Evolutionary conservation across 2,329 filamentous ascomycete species (phyloP).

Genomic region (Delphinella strobiligena): DNA sequence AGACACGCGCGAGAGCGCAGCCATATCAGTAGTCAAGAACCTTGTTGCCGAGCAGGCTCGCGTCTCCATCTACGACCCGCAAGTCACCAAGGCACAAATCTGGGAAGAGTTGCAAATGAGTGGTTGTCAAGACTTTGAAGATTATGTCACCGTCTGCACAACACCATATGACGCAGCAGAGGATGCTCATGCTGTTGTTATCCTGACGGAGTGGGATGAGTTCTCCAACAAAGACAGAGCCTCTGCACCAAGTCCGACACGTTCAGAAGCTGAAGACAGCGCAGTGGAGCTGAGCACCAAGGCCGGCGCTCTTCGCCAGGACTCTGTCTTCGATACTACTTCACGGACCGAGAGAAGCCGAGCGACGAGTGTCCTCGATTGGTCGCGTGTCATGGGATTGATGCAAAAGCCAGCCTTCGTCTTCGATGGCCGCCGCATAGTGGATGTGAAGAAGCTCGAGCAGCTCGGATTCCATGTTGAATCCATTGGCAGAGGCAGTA

Average conservation of each 20-base stretch:
- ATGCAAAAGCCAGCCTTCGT: constrained; percentile 24
- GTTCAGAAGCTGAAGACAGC: constrained; percentile 5
- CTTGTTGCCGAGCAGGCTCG: constrained; percentile 52
- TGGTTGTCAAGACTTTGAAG: constrained; percentile 14
- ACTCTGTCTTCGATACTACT: not conserved
- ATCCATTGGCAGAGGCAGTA: constrained; percentile 16
- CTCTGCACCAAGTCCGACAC: constrained; percentile 4
- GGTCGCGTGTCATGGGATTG: constrained; percentile 17
- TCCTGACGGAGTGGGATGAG: constrained; percentile 24
- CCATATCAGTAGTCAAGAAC: constrained; percentile 54
- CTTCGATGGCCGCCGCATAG: constrained; percentile 26
- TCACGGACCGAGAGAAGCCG: not conserved
- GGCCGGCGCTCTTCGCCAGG: not conserved
- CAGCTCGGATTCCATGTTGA: constrained; percentile 24
- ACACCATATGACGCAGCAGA: constrained; percentile 22
- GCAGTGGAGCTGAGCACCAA: constrained; percentile 1
- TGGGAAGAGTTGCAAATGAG: constrained; percentile 18
- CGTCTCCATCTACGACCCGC: constrained; percentile 57
- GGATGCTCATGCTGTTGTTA: constrained; percentile 21
- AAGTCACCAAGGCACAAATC: constrained; percentile 23
- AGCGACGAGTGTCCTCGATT: constrained; percentile 19
- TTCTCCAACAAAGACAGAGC: constrained; percentile 20
- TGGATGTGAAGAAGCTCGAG: constrained; percentile 20
- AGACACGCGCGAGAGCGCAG: constrained; percentile 60
- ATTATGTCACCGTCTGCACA: constrained; percentile 17